phyloP scores from a whole-genome alignment of 306 rosid genomes.

The cucumber (Cucumis sativus) region Cucumber_9930_V3 NC_026656.2:13255001-13255500 shows the following conservation, averaged over 20 bases:
- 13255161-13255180: no score
- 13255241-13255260: no score
- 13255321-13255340: background rate
- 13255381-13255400: background rate
- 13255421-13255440: background rate
- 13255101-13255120: no score
- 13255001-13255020: background rate
- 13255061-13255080: background rate
- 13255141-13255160: no score
- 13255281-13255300: no score
- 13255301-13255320: background rate
- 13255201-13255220: no score
- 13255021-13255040: background rate
- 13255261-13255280: no score
- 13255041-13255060: background rate
- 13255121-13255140: no score
- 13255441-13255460: conserved; percentile 99
- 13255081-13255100: no score
- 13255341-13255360: background rate
- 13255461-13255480: conserved; percentile 30
- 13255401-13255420: background rate
- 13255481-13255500: background rate
- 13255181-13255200: no score
- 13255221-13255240: no score
- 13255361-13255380: background rate